These are phyloP conservation scores for Exophiala bonariae DNA, from an alignment of 2,329 filamentous ascomycete species.

Conservation along the genomic window DNA sequence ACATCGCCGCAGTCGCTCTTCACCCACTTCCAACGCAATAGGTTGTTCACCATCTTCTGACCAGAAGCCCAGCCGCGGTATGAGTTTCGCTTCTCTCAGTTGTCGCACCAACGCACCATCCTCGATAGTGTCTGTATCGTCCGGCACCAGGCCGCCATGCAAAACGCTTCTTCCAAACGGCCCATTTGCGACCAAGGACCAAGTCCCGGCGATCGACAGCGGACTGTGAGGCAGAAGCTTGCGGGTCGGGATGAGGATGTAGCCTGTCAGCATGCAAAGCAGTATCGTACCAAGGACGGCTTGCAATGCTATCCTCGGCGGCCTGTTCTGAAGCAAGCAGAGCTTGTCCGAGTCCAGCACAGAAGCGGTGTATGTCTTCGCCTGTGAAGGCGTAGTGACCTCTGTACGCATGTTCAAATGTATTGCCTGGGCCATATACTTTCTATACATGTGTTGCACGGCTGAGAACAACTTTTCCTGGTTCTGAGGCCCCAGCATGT, in stretches of 20 bases:
- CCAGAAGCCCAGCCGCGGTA: background rate
- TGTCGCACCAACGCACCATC: background rate
- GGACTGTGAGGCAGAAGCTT: constrained; percentile 16
- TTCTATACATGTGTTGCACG: constrained; percentile 9
- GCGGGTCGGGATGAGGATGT: constrained; percentile 1
- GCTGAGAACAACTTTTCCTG: background rate
- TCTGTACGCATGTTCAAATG: constrained; percentile 8
- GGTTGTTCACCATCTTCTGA: background rate
- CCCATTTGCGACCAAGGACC: constrained; percentile 14
- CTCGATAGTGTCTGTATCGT: too few relatives aligned
- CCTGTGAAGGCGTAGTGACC: background rate
- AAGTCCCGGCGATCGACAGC: constrained; percentile 12
- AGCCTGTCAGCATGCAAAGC: constrained; percentile 5
- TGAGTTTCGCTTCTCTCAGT: background rate
- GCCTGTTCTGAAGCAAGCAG: constrained; percentile 12
- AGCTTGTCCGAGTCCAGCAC: background rate
- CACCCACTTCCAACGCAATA: background rate
- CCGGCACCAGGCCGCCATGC: background rate
- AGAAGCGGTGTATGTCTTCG: constrained; percentile 9
- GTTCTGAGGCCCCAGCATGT: constrained; percentile 1
- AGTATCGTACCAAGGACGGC: constrained; percentile 3
- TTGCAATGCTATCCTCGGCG: constrained; percentile 14
- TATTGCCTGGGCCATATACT: constrained; percentile 21
- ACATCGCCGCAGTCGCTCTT: background rate
- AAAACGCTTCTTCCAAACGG: background rate